phyloP scores from a whole-genome alignment of 78 protist species.

The Dictyostelium firmibasis region DNA sequence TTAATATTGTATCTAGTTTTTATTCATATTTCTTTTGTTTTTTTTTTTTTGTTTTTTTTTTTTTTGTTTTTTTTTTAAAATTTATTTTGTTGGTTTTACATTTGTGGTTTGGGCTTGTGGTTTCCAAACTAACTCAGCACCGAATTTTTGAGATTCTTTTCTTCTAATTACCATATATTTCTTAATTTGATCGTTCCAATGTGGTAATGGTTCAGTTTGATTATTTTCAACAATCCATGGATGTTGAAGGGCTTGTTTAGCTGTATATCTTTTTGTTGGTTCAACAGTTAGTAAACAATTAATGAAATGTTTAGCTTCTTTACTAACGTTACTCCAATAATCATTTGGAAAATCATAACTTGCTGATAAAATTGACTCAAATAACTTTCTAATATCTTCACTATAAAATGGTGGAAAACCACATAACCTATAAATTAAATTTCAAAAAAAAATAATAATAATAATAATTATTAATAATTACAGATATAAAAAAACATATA shows the following conservation, averaged over 20 bases:
- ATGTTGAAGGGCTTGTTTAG: conserved; percentile 59
- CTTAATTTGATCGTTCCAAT: conserved; percentile 73
- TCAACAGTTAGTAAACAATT: conserved; percentile 71
- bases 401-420: conserved; percentile 81
- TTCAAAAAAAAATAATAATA: no score
- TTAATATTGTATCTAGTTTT: no score
- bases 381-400: conserved; percentile 57
- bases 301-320: conserved; percentile 82
- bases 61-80: background rate
- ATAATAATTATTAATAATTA: no score
- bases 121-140: conserved; percentile 61
- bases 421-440: conserved; percentile 23
- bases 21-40: background rate
- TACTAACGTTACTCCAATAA: conserved; percentile 66
- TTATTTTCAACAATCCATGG: conserved; percentile 61
- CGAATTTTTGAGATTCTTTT: conserved; percentile 63
- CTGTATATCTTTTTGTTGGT: conserved; percentile 52
- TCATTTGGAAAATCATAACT: conserved; percentile 65
- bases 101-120: background rate
- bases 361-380: conserved; percentile 69
- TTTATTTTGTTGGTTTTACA: background rate
- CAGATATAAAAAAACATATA: no score
- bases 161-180: conserved; percentile 63
- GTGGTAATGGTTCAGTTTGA: conserved; percentile 50
- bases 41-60: background rate